Conservation (phyloP, 495 filamentous ascomycete species). For the Annulohypoxylon bovei region DNA sequence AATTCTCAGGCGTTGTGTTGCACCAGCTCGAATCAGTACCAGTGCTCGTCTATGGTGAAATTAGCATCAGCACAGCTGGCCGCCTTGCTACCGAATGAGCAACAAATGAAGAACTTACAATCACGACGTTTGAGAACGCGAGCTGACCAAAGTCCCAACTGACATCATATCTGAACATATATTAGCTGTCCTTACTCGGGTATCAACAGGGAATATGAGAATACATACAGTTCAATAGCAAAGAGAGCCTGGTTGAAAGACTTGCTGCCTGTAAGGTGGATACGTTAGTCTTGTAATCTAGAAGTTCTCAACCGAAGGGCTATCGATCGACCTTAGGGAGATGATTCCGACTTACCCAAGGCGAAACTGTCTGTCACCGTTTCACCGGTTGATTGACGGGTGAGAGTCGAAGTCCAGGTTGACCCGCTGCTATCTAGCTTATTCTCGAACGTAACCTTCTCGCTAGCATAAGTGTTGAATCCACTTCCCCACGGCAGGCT, state of each 20-base stretch:
- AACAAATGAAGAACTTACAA: constrained; percentile 42
- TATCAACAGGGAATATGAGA: neutral
- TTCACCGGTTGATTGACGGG: constrained; percentile 29
- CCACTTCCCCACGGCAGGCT: constrained; percentile 53
- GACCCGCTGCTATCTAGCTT: constrained; percentile 33
- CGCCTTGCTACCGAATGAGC: neutral
- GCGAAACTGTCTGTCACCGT: constrained; percentile 44
- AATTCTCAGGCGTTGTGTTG: constrained; percentile 49
- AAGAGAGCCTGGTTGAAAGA: constrained; percentile 54
- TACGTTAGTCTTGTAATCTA: neutral
- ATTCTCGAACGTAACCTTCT: constrained; percentile 47
- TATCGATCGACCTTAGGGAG: neutral
- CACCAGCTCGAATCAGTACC: constrained; percentile 46
- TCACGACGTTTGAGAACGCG: constrained; percentile 52
- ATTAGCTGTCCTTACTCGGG: neutral
- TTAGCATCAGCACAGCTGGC: constrained; percentile 1
- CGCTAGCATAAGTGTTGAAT: constrained; percentile 48
- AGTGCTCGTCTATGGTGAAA: constrained; percentile 32
- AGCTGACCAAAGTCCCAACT: constrained; percentile 52
- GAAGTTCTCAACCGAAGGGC: neutral
- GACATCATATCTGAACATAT: constrained; percentile 38
- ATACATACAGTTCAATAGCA: constrained; percentile 51
- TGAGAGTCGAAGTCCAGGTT: constrained; percentile 40
- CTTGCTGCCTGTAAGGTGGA: constrained; percentile 39
- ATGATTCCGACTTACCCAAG: constrained; percentile 18